Conservation (phyloP, 1,284 basidiomycete species). For the Malassezia brasiliensis region DNA sequence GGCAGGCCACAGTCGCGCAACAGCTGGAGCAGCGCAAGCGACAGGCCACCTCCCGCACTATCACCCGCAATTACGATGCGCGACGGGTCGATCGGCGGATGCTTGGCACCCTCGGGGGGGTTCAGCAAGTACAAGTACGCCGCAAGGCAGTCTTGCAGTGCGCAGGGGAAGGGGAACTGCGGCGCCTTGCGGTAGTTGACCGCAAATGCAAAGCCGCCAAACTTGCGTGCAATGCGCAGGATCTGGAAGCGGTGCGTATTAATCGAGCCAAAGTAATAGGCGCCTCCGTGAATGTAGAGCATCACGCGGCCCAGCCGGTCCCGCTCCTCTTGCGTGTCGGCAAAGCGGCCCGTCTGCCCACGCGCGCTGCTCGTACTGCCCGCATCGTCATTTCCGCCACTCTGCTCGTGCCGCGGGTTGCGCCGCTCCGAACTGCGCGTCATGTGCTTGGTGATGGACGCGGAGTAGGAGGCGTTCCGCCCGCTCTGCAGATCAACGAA, state of each 20-base stretch:
- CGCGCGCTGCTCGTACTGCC: background rate
- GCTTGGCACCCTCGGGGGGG: conserved; percentile 60
- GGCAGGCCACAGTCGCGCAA: conserved; percentile 76
- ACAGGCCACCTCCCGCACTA: conserved; percentile 84
- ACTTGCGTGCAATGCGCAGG: conserved; percentile 49
- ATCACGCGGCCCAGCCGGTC: conserved; percentile 38
- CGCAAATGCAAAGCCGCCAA: conserved; percentile 49
- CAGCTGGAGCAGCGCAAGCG: conserved; percentile 75
- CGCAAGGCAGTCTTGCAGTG: conserved; percentile 73
- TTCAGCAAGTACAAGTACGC: conserved; percentile 66
- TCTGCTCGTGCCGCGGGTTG: conserved; percentile 46
- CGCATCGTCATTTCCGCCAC: background rate
- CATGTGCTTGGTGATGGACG: conserved; percentile 16
- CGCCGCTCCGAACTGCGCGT: conserved; percentile 21
- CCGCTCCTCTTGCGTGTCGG: conserved; percentile 29
- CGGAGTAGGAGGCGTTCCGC: conserved; percentile 6
- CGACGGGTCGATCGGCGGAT: conserved; percentile 64
- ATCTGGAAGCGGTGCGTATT: conserved; percentile 52
- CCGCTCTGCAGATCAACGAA: conserved; percentile 26
- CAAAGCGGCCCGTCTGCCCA: conserved; percentile 6
- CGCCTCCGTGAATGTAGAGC: conserved; percentile 45
- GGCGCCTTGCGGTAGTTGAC: conserved; percentile 47
- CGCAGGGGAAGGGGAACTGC: conserved; percentile 74
- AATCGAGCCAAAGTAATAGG: conserved; percentile 54
- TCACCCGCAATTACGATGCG: conserved; percentile 76